Base-by-base conservation (phyloP, 441 rosid genomes). In the Euphorbia schlechtendalii region DNA sequence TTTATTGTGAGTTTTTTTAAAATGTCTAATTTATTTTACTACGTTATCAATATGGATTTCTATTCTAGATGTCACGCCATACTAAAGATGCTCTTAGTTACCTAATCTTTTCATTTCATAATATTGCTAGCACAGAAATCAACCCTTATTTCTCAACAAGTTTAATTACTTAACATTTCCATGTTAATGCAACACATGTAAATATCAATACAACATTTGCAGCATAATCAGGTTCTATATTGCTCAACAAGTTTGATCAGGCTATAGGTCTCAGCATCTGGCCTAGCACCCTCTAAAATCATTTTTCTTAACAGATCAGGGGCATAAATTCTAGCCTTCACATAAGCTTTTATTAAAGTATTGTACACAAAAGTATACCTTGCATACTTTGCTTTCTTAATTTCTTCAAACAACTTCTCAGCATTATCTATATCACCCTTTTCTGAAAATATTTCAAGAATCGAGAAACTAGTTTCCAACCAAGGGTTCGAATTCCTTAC, bases 231-330 rank as follows among this genome's bases (percentile, higher is more conserved):
- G 38, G 79, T 63, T 54, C 69, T 77, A 65, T 68, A 80, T 61
- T 81, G 90, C 67, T 89, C 96, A 10, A 69, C 65, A 27, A 87
- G 86, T 78, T 89, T 87, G 70, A 92, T 74, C 69, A 92, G 72
- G 81, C 96, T 85, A 57, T 88, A 92, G 3, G 94, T 81, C 73
- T 92, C 98, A 63, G 92, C 84, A 77, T 92, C 96, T 52, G 98
- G 98, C 74, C 86, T 82, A 6, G 94, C 81, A 20, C 98, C 94
- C 69, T 86, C 96, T 6, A 92, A 71, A 69, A 92, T 85, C 96
- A 90, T 90, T 80, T 96, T 90, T 68, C 81, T 84, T 77, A 92
- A 77, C 24, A 92, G 81, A 73, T 83, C 75, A 32, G 94, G 84
- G 67, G 84, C 82, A 76, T 81, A 80, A 48, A 69, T 73, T 74